Percentiles rank a stretch among this genome's conserved stretches.
phyloP scores from a whole-genome alignment of 1,284 basidiomycete species.

The Cryptococcus sp. region DNA sequence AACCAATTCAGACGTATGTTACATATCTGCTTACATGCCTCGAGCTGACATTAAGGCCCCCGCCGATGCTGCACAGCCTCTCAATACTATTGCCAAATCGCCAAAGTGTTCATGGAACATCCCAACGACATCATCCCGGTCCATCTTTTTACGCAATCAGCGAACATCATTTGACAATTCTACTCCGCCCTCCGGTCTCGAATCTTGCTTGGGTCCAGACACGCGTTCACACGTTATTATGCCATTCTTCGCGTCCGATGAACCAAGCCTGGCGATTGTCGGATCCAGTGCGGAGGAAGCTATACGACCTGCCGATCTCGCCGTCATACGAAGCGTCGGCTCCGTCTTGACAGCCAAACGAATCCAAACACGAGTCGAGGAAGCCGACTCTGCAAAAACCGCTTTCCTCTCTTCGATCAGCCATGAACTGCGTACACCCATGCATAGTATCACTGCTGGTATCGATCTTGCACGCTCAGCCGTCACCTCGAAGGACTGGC shows the following conservation, averaged over 20 bases:
- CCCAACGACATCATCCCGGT: no score
- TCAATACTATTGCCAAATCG: no score
- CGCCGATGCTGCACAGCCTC: no score
- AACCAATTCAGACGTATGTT: no score
- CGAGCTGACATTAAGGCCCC: no score
- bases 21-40: no score
- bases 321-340: conserved; percentile 24
- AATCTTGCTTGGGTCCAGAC: conserved; percentile 9
- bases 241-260: conserved; percentile 20
- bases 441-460: conserved; percentile 28
- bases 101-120: no score
- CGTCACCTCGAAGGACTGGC: conserved; percentile 5
- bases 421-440: conserved; percentile 38
- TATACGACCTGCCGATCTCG: no score
- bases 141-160: no score
- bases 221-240: conserved; percentile 18
- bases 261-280: no score
- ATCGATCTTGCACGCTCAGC: conserved; percentile 24
- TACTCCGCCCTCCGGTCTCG: conserved; percentile 15
- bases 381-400: conserved; percentile 34
- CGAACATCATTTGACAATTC: neutral
- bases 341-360: conserved; percentile 19
- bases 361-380: conserved; percentile 21
- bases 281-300: no score
- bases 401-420: conserved; percentile 36